A percentile compares a stretch with the other conserved stretches of the same genome.
Evolutionary conservation across 2,329 filamentous ascomycete species (phyloP).

Genomic region (Colletotrichum scovillei): DNA sequence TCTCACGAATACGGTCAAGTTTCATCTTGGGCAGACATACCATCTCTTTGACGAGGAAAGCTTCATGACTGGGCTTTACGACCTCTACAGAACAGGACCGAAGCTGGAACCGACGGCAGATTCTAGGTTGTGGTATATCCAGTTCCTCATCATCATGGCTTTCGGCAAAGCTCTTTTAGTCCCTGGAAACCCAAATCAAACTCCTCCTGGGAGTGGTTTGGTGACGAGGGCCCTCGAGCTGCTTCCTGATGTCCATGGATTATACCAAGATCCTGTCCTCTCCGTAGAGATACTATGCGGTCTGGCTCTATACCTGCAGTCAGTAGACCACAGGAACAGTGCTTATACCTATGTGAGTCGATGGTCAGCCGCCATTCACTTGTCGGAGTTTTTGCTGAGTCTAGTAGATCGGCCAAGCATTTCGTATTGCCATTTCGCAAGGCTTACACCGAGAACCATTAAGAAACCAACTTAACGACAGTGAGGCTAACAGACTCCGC

Average conservation of each 20-base stretch:
- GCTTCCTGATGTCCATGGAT: conserved; percentile 49
- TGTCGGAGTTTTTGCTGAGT: not conserved
- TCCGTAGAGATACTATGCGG: conserved; percentile 58
- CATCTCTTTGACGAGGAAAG: conserved; percentile 64
- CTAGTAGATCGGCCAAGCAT: conserved; percentile 7
- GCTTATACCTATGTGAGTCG: conserved; percentile 52
- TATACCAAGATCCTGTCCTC: conserved; percentile 51
- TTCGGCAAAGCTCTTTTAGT: conserved; percentile 63
- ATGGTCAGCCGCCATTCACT: not conserved
- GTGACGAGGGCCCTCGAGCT: conserved; percentile 48
- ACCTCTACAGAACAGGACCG: conserved; percentile 41
- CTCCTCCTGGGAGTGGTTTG: conserved; percentile 29
- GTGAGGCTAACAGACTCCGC: not conserved
- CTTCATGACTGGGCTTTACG: conserved; percentile 53
- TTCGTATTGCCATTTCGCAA: conserved; percentile 17
- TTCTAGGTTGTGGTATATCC: conserved; percentile 59
- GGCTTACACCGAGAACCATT: conserved; percentile 11
- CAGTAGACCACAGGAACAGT: conserved; percentile 53
- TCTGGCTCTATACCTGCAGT: conserved; percentile 59
- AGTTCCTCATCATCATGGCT: conserved; percentile 64
- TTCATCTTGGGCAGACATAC: conserved; percentile 64
- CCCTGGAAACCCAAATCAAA: conserved; percentile 64
- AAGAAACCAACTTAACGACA: not conserved
- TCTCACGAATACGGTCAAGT: conserved; percentile 66
- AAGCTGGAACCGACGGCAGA: conserved; percentile 23